A percentile compares a stretch with the other conserved stretches of the same genome.
Evolutionary conservation across 2,329 filamentous ascomycete genomes (phyloP).

Genomic region (Sclerotinia nivalis): DNA sequence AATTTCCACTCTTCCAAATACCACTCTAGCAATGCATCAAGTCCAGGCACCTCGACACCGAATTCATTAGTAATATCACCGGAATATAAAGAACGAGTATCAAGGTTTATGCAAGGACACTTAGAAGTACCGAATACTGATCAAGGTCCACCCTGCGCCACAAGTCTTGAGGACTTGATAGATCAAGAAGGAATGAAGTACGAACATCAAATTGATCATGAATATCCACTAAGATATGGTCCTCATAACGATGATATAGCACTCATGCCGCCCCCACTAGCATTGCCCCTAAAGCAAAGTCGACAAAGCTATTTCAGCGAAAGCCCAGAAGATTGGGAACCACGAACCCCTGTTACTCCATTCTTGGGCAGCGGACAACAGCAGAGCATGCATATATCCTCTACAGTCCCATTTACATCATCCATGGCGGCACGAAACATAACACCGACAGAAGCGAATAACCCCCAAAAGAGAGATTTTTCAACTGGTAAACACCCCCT

Average conservation of each 20-base stretch:
- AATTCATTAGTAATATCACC: conserved; percentile 11
- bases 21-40: background rate
- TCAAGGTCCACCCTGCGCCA: background rate
- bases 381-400: background rate
- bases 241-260: conserved; percentile 5
- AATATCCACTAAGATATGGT: background rate
- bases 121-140: conserved; percentile 4
- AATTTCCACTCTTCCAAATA: background rate
- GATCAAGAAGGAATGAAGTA: conserved; percentile 19
- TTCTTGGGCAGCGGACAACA: background rate
- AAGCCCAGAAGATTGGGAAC: background rate
- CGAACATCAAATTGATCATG: conserved; percentile 9
- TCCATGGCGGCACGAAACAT: background rate
- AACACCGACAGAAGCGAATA: background rate
- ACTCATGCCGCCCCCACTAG: conserved; percentile 13
- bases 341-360: background rate
- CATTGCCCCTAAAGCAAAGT: conserved; percentile 10
- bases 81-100: conserved; percentile 19
- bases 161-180: conserved; percentile 21
- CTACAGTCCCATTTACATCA: conserved; percentile 7
- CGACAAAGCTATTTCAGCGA: conserved; percentile 16
- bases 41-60: background rate
- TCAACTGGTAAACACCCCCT: conserved; percentile 28
- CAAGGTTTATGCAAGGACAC: conserved; percentile 4
- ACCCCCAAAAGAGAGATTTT: conserved; percentile 21